These are phyloP conservation scores for Phytophthora brassicae DNA, from an alignment of 352 stramenopile species.

Conservation along the genomic window DNA sequence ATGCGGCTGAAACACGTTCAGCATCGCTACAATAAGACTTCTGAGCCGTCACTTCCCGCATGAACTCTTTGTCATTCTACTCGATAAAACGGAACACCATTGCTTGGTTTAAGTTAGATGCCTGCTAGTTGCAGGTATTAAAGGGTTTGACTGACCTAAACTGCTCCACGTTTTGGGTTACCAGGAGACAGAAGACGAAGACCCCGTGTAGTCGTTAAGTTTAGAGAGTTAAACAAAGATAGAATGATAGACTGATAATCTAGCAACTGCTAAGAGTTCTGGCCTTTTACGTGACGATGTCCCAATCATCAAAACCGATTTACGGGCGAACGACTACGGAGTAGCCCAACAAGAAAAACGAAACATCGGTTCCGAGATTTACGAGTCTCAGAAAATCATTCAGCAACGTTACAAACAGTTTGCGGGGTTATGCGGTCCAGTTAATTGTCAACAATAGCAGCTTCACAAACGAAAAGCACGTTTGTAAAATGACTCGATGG, in stretches of 20 bases:
- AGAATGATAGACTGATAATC: no score
- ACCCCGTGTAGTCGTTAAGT: no score
- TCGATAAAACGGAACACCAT: constrained; percentile 8
- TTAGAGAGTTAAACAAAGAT: no score
- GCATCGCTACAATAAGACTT: constrained; percentile 5
- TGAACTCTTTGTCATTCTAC: constrained; percentile 10
- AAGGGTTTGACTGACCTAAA: no score
- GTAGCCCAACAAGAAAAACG: background rate
- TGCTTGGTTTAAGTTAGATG: no score
- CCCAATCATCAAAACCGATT: background rate
- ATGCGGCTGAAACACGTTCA: background rate
- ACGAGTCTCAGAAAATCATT: constrained; percentile 1
- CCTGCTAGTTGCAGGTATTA: no score
- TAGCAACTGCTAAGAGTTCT: background rate
- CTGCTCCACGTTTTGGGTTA: no score
- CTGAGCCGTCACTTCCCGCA: constrained; percentile 7
- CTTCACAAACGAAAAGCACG: no score
- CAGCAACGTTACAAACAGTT: constrained; percentile 4
- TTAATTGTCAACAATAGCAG: no score
- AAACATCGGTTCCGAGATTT: background rate
- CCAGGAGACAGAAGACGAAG: no score
- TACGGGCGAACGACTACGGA: background rate
- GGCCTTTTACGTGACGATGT: background rate
- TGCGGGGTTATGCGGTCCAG: background rate
- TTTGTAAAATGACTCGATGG: no score